Evolutionary conservation across 345 rosid species (phyloP), one percentile per base, ranked within the genome.

Genomic region (Bruguiera gymnorhiza): DNA sequence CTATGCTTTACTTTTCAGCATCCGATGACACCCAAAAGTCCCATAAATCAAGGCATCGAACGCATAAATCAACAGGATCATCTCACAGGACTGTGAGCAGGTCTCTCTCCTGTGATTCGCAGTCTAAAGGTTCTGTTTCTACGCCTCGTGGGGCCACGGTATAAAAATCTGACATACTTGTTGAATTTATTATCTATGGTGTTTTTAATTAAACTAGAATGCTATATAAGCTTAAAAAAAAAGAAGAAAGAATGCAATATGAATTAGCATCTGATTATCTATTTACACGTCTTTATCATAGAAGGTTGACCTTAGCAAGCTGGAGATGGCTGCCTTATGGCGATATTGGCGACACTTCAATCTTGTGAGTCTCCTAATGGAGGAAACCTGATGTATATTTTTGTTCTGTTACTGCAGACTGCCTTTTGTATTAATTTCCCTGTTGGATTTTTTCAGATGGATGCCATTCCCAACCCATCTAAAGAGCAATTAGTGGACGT

Each of bases 321-420:
- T 92, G 84, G 97, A 95, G 85, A 87, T 85, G 84, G 83, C 89
- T 76, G 95, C 97, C 15, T 77, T 95, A 57, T 82, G 87, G 89
- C 88, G 88, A 89, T 91, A 94, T 74, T 81, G 86, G 88, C 89
- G 86, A 73, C 93, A 94, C 71, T 94, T 88, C 80, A 91, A 94
- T 86, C 97, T 91, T 9, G 98, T 94, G 73, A 86, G 96, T 55
- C 30, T 8, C 26, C 6, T 31, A 43, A 26, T 3, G 26, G 55
- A 31, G 46, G 23, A 30, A n/a, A 31, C 32, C 8, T 16, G 2
- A 46, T 1, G 23, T 10, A 21, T 7, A 2, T 18, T 16, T 15
- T 31, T 2, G 5, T 23, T 13, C 8, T 19, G 26, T 21, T 8
- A 4, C 20, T 16, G 52, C 21, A 7, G 13, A 6, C 21, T 30